These are phyloP conservation scores for Eimeria maxima DNA, from an alignment of 169 alveolate species.

Conservation along the genomic window DNA sequence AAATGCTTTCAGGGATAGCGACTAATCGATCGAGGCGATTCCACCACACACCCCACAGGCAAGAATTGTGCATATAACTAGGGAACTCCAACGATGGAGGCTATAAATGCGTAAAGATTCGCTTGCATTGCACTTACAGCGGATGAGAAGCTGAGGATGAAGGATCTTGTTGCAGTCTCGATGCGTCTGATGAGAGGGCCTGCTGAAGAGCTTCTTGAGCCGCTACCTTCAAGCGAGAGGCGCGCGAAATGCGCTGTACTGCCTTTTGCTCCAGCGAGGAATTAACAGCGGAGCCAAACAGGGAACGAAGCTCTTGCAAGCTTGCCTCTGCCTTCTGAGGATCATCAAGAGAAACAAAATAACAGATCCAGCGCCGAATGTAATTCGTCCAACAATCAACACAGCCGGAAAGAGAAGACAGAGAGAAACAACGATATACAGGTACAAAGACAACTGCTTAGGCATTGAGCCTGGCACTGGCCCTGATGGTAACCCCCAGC, in stretches of 20 bases:
- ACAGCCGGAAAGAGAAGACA: not conserved
- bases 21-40: not conserved
- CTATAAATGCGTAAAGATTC: not conserved
- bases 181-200: constrained; percentile 25
- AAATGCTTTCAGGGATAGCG: not conserved
- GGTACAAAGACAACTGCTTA: not conserved
- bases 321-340: constrained; percentile 81
- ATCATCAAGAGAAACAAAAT: not conserved
- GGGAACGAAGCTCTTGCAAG: constrained; percentile 71
- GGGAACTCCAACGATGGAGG: not conserved
- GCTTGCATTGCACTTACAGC: not conserved
- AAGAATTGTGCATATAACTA: not conserved
- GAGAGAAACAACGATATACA: not conserved
- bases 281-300: constrained; percentile 71
- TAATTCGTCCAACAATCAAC: not conserved
- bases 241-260: constrained; percentile 79
- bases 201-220: constrained; percentile 78
- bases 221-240: constrained; percentile 71
- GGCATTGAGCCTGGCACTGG: not conserved
- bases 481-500: not conserved
- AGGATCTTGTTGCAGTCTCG: constrained; percentile 31
- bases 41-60: not conserved
- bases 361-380: not conserved
- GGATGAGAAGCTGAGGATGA: constrained; percentile 12
- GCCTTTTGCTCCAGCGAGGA: constrained; percentile 78